Evolutionary conservation across 169 alveolate genomes (phyloP).

Genomic region (Cryptosporidium ubiquitum): DNA sequence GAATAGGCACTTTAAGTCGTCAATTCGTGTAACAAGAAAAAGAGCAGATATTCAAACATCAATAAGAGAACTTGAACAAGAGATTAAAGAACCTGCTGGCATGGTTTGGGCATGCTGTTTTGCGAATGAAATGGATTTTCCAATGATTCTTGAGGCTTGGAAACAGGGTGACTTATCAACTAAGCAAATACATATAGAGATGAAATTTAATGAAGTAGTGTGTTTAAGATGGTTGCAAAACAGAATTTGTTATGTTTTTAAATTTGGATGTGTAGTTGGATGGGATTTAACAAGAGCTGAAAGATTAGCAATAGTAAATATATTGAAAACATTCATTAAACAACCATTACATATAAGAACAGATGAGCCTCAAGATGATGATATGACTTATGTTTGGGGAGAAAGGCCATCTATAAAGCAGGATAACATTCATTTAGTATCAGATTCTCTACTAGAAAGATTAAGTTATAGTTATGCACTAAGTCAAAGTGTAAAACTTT

Average conservation of each 20-base stretch:
- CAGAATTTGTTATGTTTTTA: slow-evolving; percentile 53
- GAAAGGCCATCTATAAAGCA: slow-evolving; percentile 81
- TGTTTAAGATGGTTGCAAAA: slow-evolving; percentile 54
- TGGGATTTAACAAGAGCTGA: slow-evolving; percentile 74
- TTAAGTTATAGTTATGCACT: slow-evolving; percentile 86
- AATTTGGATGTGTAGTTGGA: slow-evolving; percentile 67
- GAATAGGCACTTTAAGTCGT: slow-evolving; percentile 40
- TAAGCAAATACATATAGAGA: slow-evolving; percentile 46
- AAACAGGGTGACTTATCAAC: slow-evolving; percentile 55
- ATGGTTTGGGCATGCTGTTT: slow-evolving; percentile 73
- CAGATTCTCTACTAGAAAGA: slow-evolving; percentile 80
- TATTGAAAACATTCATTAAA: slow-evolving; percentile 48
- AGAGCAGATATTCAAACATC: slow-evolving; percentile 71
- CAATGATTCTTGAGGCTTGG: slow-evolving; percentile 60
- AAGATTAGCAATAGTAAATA: slow-evolving; percentile 58
- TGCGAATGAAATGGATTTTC: slow-evolving; percentile 66
- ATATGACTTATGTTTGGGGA: slow-evolving; percentile 79
- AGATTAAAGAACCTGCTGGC: slow-evolving; percentile 60
- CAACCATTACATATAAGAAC: slow-evolving; percentile 56
- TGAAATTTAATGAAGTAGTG: slow-evolving; percentile 62
- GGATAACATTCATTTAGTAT: slow-evolving; percentile 82
- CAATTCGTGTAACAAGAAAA: slow-evolving; percentile 27
- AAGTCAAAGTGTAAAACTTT: slow-evolving; percentile 85
- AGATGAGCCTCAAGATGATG: slow-evolving; percentile 72
- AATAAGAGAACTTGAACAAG: slow-evolving; percentile 37